phyloP scores from a whole-genome alignment of 257 asterid genomes.

The Capsicum baccatum region DNA sequence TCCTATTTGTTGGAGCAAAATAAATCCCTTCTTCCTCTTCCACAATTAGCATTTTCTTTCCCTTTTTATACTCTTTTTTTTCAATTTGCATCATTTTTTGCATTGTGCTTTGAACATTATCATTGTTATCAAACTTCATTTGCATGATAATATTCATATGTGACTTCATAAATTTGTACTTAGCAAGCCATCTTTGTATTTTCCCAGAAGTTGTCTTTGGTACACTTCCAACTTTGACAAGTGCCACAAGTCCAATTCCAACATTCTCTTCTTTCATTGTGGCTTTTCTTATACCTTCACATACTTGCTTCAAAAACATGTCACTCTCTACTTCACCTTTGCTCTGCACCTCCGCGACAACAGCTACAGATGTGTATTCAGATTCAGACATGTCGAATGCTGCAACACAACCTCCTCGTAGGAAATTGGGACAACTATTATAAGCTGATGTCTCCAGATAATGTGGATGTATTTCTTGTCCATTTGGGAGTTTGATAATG shows the following conservation, averaged over 20 bases:
- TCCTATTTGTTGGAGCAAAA: constrained; percentile 35
- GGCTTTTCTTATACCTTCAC: constrained; percentile 53
- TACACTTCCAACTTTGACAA: constrained; percentile 60
- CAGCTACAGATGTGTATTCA: constrained; percentile 25
- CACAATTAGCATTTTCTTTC: neutral
- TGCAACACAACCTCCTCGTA: constrained; percentile 72
- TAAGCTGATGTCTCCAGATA: constrained; percentile 69
- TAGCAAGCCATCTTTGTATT: constrained; percentile 71
- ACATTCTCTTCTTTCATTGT: constrained; percentile 45
- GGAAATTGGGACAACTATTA: constrained; percentile 39
- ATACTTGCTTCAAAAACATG: constrained; percentile 34
- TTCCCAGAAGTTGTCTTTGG: constrained; percentile 92
- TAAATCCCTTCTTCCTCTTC: constrained; percentile 29
- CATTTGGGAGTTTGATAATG: constrained; percentile 46
- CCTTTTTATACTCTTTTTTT: constrained; percentile 6
- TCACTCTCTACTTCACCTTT: constrained; percentile 29
- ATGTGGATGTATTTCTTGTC: constrained; percentile 64
- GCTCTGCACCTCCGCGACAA: constrained; percentile 65
- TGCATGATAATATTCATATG: constrained; percentile 51
- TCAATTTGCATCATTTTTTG: constrained; percentile 31
- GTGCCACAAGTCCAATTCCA: constrained; percentile 56
- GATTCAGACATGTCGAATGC: constrained; percentile 43
- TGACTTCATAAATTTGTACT: constrained; percentile 43
- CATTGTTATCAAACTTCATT: constrained; percentile 43
- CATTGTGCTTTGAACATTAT: constrained; percentile 15